These are phyloP conservation scores for Plantago ovata DNA, from an alignment of 257 asterid species.

Conservation along the genomic window DNA sequence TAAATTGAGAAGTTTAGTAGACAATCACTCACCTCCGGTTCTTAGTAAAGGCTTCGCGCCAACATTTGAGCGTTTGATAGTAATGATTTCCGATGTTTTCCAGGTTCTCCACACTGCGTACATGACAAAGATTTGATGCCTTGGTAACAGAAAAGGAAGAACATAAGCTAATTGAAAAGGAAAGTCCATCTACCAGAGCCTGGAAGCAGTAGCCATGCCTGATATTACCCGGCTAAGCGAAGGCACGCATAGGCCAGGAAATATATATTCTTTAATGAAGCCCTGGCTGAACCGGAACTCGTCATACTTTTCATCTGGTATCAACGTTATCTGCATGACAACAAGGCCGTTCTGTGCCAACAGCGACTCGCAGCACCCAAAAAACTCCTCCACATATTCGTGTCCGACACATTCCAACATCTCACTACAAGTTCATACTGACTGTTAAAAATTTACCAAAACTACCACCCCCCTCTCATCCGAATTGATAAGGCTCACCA, in stretches of 20 bases:
- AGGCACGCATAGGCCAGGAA: slow-evolving; percentile 57
- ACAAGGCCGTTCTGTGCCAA: slow-evolving; percentile 46
- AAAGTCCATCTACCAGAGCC: slow-evolving; percentile 36
- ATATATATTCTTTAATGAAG: slow-evolving; percentile 54
- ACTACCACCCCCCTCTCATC: no score
- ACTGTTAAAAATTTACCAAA: no score
- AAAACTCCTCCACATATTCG: no score
- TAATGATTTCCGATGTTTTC: slow-evolving; percentile 55
- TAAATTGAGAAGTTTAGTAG: no score
- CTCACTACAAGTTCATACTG: slow-evolving; percentile 34
- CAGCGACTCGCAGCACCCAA: slow-evolving; percentile 37
- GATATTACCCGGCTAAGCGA: slow-evolving; percentile 43
- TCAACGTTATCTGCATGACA: slow-evolving; percentile 38
- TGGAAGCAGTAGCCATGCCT: slow-evolving; percentile 47
- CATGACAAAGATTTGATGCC: no score
- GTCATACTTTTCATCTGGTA: slow-evolving; percentile 49
- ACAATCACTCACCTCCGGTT: slow-evolving; percentile 43
- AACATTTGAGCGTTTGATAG: slow-evolving; percentile 39
- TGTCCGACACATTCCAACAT: slow-evolving; percentile 64
- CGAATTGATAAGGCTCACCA: slow-evolving; percentile 27
- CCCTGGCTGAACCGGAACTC: slow-evolving; percentile 54
- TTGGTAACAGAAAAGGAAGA: no score
- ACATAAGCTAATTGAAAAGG: neutral
- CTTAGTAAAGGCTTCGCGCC: slow-evolving; percentile 44
- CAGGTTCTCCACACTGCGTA: slow-evolving; percentile 44